Conservation (phyloP, 108 stramenopile genomes). For the Seminavis robusta region DNA sequence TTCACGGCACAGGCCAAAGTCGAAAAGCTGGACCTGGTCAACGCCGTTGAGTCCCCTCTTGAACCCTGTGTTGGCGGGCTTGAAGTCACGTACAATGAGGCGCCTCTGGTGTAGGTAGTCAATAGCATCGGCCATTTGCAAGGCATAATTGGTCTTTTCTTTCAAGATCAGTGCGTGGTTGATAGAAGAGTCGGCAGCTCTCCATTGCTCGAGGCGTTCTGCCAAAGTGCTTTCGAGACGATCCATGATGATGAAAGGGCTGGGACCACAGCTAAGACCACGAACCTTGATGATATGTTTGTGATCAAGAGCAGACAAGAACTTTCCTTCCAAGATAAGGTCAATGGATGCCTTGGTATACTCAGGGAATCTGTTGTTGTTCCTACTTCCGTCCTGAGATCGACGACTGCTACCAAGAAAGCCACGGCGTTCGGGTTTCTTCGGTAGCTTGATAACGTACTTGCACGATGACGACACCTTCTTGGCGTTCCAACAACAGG, state of each 20-base stretch:
- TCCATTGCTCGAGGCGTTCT: too few relatives aligned
- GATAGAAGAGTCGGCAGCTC: too few relatives aligned
- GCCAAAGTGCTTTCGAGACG: constrained; percentile 59
- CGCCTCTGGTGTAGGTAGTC: constrained; percentile 57
- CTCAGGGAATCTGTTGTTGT: too few relatives aligned
- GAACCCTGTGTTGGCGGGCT: constrained; percentile 68
- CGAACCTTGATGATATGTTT: constrained; percentile 70
- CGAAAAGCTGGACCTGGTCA: constrained; percentile 63
- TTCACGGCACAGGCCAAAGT: constrained; percentile 62
- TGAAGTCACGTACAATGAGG: constrained; percentile 67
- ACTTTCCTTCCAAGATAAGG: constrained; percentile 64
- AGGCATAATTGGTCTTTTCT: constrained; percentile 22
- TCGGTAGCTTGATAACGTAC: constrained; percentile 71
- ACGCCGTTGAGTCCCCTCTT: constrained; percentile 32
- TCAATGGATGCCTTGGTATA: constrained; percentile 55
- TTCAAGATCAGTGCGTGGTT: neutral
- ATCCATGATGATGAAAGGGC: constrained; percentile 67
- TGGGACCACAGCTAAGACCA: constrained; percentile 29
- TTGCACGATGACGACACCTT: too few relatives aligned
- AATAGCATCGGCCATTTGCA: constrained; percentile 53
- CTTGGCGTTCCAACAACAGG: too few relatives aligned
- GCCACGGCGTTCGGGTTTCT: too few relatives aligned
- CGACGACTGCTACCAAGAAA: too few relatives aligned
- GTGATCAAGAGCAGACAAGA: constrained; percentile 54
- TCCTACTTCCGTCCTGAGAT: too few relatives aligned